phyloP scores from a whole-genome alignment of 805 yeast species.

The Lachancea nothofagi region DNA sequence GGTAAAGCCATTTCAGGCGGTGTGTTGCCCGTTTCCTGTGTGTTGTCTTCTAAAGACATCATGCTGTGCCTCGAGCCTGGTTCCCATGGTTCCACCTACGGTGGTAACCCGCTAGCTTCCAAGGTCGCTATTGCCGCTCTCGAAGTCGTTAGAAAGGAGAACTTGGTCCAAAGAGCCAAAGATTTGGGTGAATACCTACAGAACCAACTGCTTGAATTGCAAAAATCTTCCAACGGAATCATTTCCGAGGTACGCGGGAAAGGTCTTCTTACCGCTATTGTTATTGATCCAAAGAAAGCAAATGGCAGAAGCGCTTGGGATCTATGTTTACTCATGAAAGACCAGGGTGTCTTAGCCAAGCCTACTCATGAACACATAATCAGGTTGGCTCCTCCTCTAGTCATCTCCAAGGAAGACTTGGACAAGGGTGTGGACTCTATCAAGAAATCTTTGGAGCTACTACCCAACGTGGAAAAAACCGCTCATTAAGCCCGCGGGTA shows the following conservation, averaged over 20 bases:
- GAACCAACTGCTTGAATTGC: conserved; percentile 48
- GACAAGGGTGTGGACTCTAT: conserved; percentile 75
- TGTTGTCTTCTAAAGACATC: conserved; percentile 80
- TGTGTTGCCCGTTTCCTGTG: conserved; percentile 87
- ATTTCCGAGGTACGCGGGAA: conserved; percentile 67
- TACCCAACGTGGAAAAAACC: conserved; percentile 9
- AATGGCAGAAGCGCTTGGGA: conserved; percentile 96
- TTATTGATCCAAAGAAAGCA: conserved; percentile 76
- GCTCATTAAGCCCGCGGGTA: no score
- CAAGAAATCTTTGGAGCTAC: conserved; percentile 43
- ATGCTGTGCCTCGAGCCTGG: conserved; percentile 91
- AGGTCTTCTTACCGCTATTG: conserved; percentile 87
- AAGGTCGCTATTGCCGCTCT: conserved; percentile 91
- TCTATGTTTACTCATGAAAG: conserved; percentile 81
- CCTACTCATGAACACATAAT: conserved; percentile 96
- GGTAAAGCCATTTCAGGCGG: conserved; percentile 98
- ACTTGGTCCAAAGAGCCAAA: conserved; percentile 71
- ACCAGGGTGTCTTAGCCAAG: conserved; percentile 85
- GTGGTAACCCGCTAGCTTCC: conserved; percentile 95
- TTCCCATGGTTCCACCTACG: conserved; percentile 95
- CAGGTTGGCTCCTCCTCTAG: conserved; percentile 93
- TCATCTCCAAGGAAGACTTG: conserved; percentile 82
- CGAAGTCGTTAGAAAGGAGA: conserved; percentile 83
- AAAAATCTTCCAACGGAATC: conserved; percentile 48
- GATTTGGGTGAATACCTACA: conserved; percentile 67